Evolutionary conservation across 148 eudicot species (phyloP).

Genomic region (Euryodendron excelsum): DNA sequence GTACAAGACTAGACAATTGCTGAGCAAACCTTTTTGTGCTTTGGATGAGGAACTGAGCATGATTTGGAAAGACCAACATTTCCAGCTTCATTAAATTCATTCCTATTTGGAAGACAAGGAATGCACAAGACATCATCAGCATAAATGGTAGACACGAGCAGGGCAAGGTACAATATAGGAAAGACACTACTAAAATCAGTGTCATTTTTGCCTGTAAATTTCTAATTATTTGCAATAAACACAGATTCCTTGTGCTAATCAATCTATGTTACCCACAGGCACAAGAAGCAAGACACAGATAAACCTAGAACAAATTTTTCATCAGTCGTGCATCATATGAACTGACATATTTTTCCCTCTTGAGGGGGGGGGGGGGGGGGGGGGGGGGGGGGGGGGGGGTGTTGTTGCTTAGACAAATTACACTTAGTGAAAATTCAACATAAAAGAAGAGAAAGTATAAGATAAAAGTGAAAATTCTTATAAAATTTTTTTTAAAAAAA

Average conservation of each 20-base stretch:
- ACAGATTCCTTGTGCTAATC: background rate
- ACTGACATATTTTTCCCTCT: background rate
- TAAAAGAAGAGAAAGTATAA: too few species aligned
- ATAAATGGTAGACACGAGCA: background rate
- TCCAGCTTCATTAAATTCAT: conserved; percentile 21
- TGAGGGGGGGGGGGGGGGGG: background rate
- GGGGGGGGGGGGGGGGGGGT: too few species aligned
- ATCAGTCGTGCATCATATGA: background rate
- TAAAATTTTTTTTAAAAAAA: too few species aligned
- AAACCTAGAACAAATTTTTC: background rate
- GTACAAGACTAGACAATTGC: background rate
- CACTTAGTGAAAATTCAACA: too few species aligned
- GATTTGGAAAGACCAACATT: conserved; percentile 21
- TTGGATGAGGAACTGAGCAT: conserved; percentile 22
- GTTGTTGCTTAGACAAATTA: too few species aligned
- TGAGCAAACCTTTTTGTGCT: conserved; percentile 32
- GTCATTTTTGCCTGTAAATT: background rate
- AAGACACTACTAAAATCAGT: background rate
- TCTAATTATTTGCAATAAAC: background rate
- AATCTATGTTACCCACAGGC: background rate
- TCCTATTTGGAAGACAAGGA: conserved; percentile 12
- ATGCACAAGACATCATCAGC: background rate
- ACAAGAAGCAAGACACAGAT: background rate
- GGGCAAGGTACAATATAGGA: too few species aligned
- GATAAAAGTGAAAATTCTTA: too few species aligned